Conservation (phyloP, 371 early-diverging fungal species). For the Mucor piriformis region DNA sequence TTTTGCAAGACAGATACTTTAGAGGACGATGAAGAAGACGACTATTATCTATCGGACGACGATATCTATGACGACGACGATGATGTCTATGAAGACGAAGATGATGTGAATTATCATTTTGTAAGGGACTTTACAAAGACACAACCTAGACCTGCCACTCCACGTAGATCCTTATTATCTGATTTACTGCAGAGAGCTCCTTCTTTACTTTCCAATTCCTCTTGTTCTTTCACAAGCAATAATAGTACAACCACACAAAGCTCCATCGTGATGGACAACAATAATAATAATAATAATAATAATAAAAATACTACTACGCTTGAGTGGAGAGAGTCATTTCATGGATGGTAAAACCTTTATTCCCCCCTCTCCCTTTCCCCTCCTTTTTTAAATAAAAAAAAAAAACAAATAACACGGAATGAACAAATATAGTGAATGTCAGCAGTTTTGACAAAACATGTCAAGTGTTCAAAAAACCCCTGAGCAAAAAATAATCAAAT, state of each 20-base stretch:
- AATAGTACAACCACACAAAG: not conserved
- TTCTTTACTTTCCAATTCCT: slow-evolving; percentile 20
- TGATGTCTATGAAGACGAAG: slow-evolving; percentile 13
- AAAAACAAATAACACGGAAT: not conserved
- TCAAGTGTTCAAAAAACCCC: not conserved
- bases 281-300: slow-evolving; percentile 1
- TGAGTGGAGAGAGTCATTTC: slow-evolving; percentile 20
- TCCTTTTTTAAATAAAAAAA: not conserved
- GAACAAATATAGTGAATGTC: slow-evolving; percentile 1
- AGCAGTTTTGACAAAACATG: slow-evolving; percentile 2
- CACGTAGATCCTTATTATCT: slow-evolving; percentile 26
- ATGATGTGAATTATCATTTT: slow-evolving; percentile 19
- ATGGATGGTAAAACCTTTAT: slow-evolving; percentile 12
- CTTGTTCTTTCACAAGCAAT: slow-evolving; percentile 14
- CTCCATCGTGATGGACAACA: slow-evolving; percentile 1
- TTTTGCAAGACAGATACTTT: not conserved
- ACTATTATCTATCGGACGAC: slow-evolving; percentile 13
- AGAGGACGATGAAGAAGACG: slow-evolving; percentile 23
- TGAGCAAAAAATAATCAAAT: not conserved
- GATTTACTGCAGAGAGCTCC: slow-evolving; percentile 25
- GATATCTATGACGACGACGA: slow-evolving; percentile 14
- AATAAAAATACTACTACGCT: not conserved
- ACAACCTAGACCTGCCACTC: slow-evolving; percentile 24
- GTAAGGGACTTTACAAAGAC: slow-evolving; percentile 21
- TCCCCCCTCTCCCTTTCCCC: no score